A percentile compares a stretch with the other conserved stretches of the same genome.
Evolutionary conservation across 2,329 filamentous ascomycete genomes (phyloP).

Genomic region (Furcasterigmium sp.): DNA sequence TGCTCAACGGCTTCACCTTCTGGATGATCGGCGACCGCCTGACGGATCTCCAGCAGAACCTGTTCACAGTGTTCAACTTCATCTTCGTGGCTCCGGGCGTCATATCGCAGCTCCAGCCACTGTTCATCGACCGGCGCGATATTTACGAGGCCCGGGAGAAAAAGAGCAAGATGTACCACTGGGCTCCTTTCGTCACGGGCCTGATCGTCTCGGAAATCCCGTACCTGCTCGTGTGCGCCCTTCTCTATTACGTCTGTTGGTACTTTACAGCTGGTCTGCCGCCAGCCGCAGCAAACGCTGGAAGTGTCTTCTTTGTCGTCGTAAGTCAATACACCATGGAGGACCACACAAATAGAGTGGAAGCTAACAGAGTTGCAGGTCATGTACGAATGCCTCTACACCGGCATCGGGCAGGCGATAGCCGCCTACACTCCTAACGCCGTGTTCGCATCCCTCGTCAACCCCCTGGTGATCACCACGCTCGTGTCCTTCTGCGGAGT

Average conservation of each 20-base stretch:
- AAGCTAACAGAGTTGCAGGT: no score
- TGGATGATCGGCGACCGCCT: constrained; percentile 39
- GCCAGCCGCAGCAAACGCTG: constrained; percentile 20
- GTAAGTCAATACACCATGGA: no score
- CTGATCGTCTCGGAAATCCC: constrained; percentile 41
- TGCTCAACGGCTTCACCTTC: constrained; percentile 44
- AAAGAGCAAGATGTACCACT: constrained; percentile 45
- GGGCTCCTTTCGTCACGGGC: constrained; percentile 40
- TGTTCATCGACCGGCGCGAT: constrained; percentile 41
- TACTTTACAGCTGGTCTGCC: constrained; percentile 36
- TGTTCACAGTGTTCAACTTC: constrained; percentile 46
- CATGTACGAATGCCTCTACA: constrained; percentile 34
- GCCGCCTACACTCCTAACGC: constrained; percentile 45
- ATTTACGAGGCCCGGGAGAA: constrained; percentile 45
- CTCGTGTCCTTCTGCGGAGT: constrained; percentile 25
- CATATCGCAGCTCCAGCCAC: constrained; percentile 42
- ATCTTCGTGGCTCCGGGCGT: constrained; percentile 45
- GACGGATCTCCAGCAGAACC: constrained; percentile 26
- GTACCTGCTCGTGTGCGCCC: constrained; percentile 36
- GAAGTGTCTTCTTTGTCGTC: constrained; percentile 32
- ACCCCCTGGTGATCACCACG: constrained; percentile 36
- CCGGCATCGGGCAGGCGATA: constrained; percentile 35
- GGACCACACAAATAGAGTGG: no score
- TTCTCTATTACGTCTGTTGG: constrained; percentile 38
- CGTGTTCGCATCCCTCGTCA: constrained; percentile 41